phyloP scores from a whole-genome alignment of 2,329 filamentous ascomycete species.

The Diatrype stigma region DNA sequence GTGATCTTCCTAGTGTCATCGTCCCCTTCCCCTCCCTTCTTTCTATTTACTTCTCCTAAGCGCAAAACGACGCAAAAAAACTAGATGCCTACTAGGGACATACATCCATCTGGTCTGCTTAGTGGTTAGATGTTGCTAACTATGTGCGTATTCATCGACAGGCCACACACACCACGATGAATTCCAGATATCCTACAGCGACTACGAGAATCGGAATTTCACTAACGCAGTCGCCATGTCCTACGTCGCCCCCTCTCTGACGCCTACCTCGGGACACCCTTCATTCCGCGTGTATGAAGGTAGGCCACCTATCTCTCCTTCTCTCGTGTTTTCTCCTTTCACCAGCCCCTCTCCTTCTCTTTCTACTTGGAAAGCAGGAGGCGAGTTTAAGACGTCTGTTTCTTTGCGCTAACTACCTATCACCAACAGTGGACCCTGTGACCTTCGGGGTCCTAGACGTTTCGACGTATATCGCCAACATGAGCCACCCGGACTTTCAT shows the following conservation, averaged over 20 bases:
- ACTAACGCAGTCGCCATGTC: conserved; percentile 44
- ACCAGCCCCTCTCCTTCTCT: neutral
- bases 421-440: conserved; percentile 42
- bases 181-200: conserved; percentile 50
- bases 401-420: neutral
- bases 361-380: neutral
- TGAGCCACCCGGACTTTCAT: conserved; percentile 40
- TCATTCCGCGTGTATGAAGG: conserved; percentile 53
- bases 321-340: neutral
- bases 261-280: conserved; percentile 51
- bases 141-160: neutral
- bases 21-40: neutral
- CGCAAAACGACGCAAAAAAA: too few species aligned
- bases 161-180: conserved; percentile 54
- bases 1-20: neutral
- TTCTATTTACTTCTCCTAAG: neutral
- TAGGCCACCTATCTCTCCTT: neutral
- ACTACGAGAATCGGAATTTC: conserved; percentile 39
- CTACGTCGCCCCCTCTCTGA: conserved; percentile 51
- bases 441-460: conserved; percentile 53
- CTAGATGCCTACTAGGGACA: too few species aligned
- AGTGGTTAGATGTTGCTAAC: neutral
- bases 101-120: too few species aligned
- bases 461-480: conserved; percentile 51
- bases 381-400: too few species aligned